These are phyloP conservation scores for Tephrocybe sp. DNA, from an alignment of 768 basidiomycete genomes.

Conservation along the genomic window DNA sequence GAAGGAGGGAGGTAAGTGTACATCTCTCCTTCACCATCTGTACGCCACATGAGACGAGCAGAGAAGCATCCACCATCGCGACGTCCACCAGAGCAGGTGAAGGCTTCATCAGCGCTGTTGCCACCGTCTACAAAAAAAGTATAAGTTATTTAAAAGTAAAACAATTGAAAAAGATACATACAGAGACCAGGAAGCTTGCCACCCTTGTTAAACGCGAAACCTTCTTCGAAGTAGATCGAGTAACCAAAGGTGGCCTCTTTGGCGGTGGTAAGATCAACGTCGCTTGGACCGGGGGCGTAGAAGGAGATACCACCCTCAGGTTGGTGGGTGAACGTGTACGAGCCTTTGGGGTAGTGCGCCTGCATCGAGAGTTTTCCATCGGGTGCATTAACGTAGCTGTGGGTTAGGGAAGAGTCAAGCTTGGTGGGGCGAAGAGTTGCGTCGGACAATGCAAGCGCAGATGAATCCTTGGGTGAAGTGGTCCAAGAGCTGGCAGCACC, in stretches of 20 bases:
- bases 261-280: slow-evolving; percentile 53
- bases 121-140: slow-evolving; percentile 47
- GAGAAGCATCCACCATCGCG: slow-evolving; percentile 58
- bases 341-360: slow-evolving; percentile 54
- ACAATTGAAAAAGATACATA: slow-evolving; percentile 27
- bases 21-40: slow-evolving; percentile 56
- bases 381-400: slow-evolving; percentile 41
- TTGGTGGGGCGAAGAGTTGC: slow-evolving; percentile 41
- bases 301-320: slow-evolving; percentile 65
- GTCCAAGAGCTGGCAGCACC: slow-evolving; percentile 40
- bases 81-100: slow-evolving; percentile 63
- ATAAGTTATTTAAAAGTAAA: slow-evolving; percentile 4
- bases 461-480: slow-evolving; percentile 33
- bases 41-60: slow-evolving; percentile 69
- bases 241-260: slow-evolving; percentile 65
- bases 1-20: slow-evolving; percentile 68
- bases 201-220: slow-evolving; percentile 63
- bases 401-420: slow-evolving; percentile 32
- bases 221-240: slow-evolving; percentile 59
- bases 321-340: slow-evolving; percentile 44
- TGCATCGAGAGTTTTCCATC: slow-evolving; percentile 52
- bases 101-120: slow-evolving; percentile 40
- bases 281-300: slow-evolving; percentile 59
- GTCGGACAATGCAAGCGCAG: slow-evolving; percentile 40
- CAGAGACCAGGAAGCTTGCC: slow-evolving; percentile 76